Conservation (phyloP, 306 rosid genomes). For the Castanospermum australe region DNA sequence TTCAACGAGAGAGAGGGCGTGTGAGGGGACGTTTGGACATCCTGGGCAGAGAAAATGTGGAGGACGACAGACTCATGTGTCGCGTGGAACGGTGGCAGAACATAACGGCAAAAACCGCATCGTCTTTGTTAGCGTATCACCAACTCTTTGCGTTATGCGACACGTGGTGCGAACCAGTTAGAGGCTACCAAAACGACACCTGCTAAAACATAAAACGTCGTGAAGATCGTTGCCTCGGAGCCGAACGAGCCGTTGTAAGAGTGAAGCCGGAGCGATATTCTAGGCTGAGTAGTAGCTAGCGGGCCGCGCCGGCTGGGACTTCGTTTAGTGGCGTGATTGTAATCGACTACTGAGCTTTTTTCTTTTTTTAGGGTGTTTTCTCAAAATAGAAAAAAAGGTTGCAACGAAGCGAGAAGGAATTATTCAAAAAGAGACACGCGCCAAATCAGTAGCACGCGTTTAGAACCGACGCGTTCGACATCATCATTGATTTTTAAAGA, state of each 20-base stretch:
- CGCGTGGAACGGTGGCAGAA: background rate
- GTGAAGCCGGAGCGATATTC: background rate
- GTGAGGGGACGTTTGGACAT: background rate
- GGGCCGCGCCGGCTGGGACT: background rate
- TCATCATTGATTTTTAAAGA: background rate
- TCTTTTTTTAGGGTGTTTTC: background rate
- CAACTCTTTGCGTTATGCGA: background rate
- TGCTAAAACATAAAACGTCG: background rate
- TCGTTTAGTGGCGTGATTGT: background rate
- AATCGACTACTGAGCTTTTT: background rate
- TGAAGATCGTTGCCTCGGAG: background rate
- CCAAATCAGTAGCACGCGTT: background rate
- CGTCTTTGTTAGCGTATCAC: conserved; percentile 10
- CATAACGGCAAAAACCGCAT: conserved; percentile 47
- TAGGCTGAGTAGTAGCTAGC: background rate
- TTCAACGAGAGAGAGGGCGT: background rate
- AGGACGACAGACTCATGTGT: background rate
- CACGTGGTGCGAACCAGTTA: conserved; percentile 24
- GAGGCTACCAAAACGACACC: background rate
- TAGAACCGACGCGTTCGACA: background rate
- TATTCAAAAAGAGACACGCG: background rate
- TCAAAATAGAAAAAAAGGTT: conserved; percentile 3
- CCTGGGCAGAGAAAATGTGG: conserved; percentile 18
- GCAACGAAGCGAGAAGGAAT: background rate
- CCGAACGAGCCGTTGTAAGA: background rate